Conservation (phyloP, 75 land plant genomes). For the Isoetes taiwanensis region DNA sequence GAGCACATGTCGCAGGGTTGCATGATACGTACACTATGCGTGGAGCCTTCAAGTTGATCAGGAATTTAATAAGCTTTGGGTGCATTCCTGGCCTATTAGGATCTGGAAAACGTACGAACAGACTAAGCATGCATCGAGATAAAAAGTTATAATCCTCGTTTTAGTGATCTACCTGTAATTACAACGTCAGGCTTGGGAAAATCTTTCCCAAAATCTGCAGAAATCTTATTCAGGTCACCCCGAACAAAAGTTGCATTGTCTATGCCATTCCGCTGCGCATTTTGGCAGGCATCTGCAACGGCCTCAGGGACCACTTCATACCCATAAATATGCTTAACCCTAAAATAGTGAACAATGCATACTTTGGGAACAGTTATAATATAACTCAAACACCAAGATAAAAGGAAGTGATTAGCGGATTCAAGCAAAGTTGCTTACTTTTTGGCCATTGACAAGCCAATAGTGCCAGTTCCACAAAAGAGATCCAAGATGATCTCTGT, state of each 20-base stretch:
- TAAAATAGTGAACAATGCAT: slow-evolving; percentile 7
- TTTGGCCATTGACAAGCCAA: slow-evolving; percentile 80
- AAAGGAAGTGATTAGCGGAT: not conserved
- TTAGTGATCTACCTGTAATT: slow-evolving; percentile 51
- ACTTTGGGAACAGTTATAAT: not conserved
- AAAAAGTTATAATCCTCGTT: not conserved
- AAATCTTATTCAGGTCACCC: slow-evolving; percentile 88
- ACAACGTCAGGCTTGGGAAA: slow-evolving; percentile 78
- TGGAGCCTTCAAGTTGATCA: slow-evolving; percentile 48
- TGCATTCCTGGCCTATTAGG: slow-evolving; percentile 98
- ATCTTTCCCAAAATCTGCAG: slow-evolving; percentile 48
- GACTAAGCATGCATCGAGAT: slow-evolving; percentile 11
- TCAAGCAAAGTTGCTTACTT: too few species aligned
- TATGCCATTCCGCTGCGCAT: slow-evolving; percentile 72
- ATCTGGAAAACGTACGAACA: too few species aligned
- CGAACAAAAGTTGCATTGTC: slow-evolving; percentile 80
- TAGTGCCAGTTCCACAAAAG: slow-evolving; percentile 96
- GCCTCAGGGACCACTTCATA: slow-evolving; percentile 89
- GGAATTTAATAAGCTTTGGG: slow-evolving; percentile 52
- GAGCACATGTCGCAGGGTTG: slow-evolving; percentile 97
- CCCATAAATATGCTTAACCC: slow-evolving; percentile 90
- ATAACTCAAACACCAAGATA: not conserved
- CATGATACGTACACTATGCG: slow-evolving; percentile 89
- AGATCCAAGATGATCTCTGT: slow-evolving; percentile 85
- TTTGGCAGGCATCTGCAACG: slow-evolving; percentile 61